These are phyloP conservation scores for Nicotiana noctiflora DNA, from an alignment of 257 asterid genomes.

Conservation along the genomic window DNA sequence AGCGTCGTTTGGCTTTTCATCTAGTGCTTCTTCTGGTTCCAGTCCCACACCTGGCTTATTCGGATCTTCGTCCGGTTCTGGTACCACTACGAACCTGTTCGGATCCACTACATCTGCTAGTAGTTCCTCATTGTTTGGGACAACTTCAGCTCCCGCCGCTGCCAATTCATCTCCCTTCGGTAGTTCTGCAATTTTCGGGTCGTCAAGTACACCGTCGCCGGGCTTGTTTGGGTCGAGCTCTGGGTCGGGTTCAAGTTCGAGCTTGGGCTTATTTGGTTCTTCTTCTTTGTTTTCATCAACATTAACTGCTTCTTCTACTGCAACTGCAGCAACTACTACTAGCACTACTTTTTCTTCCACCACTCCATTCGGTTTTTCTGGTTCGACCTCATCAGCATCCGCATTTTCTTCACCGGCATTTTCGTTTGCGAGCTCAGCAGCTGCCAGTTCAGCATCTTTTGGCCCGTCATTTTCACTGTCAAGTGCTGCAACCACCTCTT, in stretches of 20 bases:
- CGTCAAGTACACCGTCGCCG: conserved; percentile 15
- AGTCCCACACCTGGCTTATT: conserved; percentile 28
- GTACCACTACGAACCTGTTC: conserved; percentile 11
- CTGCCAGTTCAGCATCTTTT: conserved; percentile 1
- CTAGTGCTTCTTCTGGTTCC: conserved; percentile 29
- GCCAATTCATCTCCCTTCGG: conserved; percentile 13
- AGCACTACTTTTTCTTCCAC: conserved; percentile 10
- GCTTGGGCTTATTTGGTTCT: not conserved
- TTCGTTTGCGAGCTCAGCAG: conserved; percentile 1
- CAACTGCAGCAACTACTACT: not conserved
- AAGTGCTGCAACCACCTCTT: conserved; percentile 14
- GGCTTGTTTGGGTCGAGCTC: conserved; percentile 21
- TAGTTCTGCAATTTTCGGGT: conserved; percentile 17
- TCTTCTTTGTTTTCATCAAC: not conserved
- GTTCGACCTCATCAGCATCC: conserved; percentile 2
- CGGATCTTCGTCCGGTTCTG: conserved; percentile 33
- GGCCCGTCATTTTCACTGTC: conserved; percentile 10
- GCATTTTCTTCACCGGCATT: conserved; percentile 21
- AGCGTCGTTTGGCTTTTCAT: conserved; percentile 24
- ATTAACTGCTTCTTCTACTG: not conserved
- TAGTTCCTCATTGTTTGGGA: conserved; percentile 28
- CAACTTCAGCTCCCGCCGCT: not conserved
- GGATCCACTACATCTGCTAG: conserved; percentile 12
- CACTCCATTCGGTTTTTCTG: conserved; percentile 26
- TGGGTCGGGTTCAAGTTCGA: not conserved